Evolutionary conservation across 345 rosid species (phyloP).

Genomic region (Eucalyptus cloeziana): DNA sequence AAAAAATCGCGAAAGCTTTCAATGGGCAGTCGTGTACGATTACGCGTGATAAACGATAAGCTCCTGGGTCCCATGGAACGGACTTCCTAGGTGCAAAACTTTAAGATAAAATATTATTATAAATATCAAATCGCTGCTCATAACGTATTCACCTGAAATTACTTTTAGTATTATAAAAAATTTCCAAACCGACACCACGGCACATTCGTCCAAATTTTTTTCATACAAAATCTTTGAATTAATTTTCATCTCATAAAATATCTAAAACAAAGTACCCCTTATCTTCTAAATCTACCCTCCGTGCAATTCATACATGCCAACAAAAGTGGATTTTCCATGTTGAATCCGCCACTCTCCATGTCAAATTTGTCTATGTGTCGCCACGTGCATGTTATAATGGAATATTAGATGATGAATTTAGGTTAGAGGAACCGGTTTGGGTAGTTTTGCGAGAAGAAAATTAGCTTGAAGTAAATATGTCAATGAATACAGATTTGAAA

Average conservation of each 20-base stretch:
- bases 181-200: no score
- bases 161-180: neutral
- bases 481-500: rapidly evolving
- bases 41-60: neutral
- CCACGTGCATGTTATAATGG: rapidly evolving
- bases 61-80: neutral
- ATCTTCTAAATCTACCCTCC: neutral
- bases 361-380: neutral
- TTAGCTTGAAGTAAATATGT: neutral
- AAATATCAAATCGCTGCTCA: neutral
- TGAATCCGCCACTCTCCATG: rapidly evolving
- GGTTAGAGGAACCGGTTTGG: rapidly evolving
- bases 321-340: neutral
- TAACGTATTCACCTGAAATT: neutral
- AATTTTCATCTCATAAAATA: neutral
- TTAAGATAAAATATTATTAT: neutral
- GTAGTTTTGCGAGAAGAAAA: neutral
- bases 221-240: neutral
- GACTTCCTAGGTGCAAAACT: neutral
- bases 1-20: neutral
- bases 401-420: neutral
- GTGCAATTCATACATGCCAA: neutral
- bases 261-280: neutral
- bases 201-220: neutral
- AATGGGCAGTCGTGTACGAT: neutral